Evolutionary conservation across 495 filamentous ascomycete genomes (phyloP), one percentile per base, ranked within the genome.

Genomic region (Penicillium silybi): DNA sequence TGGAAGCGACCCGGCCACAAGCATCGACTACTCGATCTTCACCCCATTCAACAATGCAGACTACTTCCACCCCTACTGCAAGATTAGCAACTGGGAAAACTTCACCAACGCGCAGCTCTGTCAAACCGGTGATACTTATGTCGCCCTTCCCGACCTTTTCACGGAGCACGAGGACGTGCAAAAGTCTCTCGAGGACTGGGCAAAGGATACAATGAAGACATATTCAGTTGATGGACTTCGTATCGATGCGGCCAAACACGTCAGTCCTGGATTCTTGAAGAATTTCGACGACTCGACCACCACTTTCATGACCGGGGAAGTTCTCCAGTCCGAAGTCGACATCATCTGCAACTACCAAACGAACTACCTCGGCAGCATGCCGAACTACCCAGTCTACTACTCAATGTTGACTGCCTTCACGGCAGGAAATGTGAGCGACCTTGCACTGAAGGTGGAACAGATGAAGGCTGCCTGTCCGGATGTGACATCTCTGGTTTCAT

Each of bases 191-290:
- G 74, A 83, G 26, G 62, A 69, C 11, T 93, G 89, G 89, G 79
- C 88, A 48, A 64, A 65, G 5, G 64, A 77, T 6, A 70, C 87
- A 1, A 80, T 90, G 9, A 60, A 72, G 1, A 84, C 81, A 16
- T 93, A 90, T 63, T 76, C 74, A 20, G 84, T 93, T 54, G 89
- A 95, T 59, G 89, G 86, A 0, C 73, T 95, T 23, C 82, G 89
- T 34, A 74, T 92, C 27, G 89, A 92, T 58, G 87, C 85, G 11
- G 84, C 80, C 16, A 88, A 87, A 59, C 83, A 92, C 54, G 80
- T 89, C 38, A 77, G 81, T 50, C 77, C 79, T n/a, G 70, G 68
- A 11, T 92, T 89, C 66, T 86, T 83, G 65, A 59, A 75, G 0
- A 70, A 60, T 3, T 91, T 90, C 59, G 60, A 64, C 11, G 46